Conservation (phyloP, 768 basidiomycete genomes). For the Leccinum olivaceopallidum region DNA sequence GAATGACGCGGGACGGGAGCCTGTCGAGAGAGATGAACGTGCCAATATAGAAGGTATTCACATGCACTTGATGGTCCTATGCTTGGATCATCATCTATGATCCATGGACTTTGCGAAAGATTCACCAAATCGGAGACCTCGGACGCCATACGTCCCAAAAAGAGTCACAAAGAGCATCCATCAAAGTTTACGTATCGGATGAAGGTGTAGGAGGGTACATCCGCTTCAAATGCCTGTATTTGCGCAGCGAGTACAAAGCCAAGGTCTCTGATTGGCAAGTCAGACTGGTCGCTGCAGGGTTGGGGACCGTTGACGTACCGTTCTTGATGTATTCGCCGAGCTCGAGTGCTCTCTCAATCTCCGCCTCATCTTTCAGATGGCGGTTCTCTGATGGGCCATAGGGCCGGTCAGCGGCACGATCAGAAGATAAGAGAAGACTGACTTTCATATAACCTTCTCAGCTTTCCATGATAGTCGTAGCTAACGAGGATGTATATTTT, state of each 20-base stretch:
- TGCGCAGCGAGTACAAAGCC: slow-evolving; percentile 77
- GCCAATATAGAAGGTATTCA: neutral
- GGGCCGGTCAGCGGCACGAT: neutral
- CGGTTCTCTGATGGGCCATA: slow-evolving; percentile 54
- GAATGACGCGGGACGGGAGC: neutral
- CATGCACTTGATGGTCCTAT: neutral
- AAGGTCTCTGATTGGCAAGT: slow-evolving; percentile 61
- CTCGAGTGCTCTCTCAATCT: slow-evolving; percentile 74
- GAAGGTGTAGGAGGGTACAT: slow-evolving; percentile 53
- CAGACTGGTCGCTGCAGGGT: neutral
- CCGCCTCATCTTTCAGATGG: slow-evolving; percentile 59
- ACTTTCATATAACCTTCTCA: slow-evolving; percentile 77
- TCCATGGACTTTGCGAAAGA: neutral
- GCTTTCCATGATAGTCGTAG: slow-evolving; percentile 75
- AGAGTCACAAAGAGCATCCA: neutral
- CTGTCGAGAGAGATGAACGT: neutral
- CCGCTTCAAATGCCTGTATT: slow-evolving; percentile 78
- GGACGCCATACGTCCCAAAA: neutral
- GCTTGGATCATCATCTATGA: neutral
- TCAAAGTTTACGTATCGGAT: slow-evolving; percentile 10
- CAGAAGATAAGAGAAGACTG: slow-evolving; percentile 23
- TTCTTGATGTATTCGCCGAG: slow-evolving; percentile 86
- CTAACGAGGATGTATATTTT: slow-evolving; percentile 36
- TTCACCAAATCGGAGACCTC: neutral
- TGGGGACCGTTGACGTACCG: slow-evolving; percentile 44